Evolutionary conservation across 139 green algal species (phyloP), one percentile per base, ranked within the genome.

Genomic region (Micromonas pusilla): DNA sequence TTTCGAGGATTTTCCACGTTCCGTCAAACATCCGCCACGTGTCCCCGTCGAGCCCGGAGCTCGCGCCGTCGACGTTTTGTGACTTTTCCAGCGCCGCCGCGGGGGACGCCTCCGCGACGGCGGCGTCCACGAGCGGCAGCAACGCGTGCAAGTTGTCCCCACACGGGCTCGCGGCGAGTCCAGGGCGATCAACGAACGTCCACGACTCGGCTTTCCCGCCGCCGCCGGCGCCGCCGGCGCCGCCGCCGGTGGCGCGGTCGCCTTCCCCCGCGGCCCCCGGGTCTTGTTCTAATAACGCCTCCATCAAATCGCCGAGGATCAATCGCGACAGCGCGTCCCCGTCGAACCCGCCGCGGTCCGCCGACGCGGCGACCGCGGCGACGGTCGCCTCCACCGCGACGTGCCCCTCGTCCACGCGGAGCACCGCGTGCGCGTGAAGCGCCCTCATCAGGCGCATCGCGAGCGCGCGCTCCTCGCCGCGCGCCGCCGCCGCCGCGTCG

Each of bases 381-480:
- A 64, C 32, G 32, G 70, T 76, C 26, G 26, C 32, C 70, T 52
- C 37, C 34, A 76, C 70, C 21, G 28, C 25, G 5, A 4, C 25
- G 45, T 33, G n/a, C 3, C 70, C 70, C 9, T 36, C 70, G 3
- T 36, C 39, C 3, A 54, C 30, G 3, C 52, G 32, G 3, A 64
- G 34, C 34, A 76, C 52, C 37, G 70, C 31, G 34, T 66, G 52
- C 4, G 23, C 5, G 32, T 64, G 70, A 4, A 65, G 70, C 31
- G 70, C 70, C 20, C 23, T 76, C 25, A 76, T 65, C 5, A 76
- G n/a, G 3, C 70, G 33, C 25, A 28, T 5, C 37, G 23, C 70
- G 3, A 76, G n/a, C 19, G 70, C 37, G 25, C 65, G n/a, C 13
- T 66, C 70, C 34, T 76, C 70, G 31, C n/a, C n/a, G n/a, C n/a